phyloP scores from a whole-genome alignment of 306 rosid genomes.

The Lathyrus sativus region DNA sequence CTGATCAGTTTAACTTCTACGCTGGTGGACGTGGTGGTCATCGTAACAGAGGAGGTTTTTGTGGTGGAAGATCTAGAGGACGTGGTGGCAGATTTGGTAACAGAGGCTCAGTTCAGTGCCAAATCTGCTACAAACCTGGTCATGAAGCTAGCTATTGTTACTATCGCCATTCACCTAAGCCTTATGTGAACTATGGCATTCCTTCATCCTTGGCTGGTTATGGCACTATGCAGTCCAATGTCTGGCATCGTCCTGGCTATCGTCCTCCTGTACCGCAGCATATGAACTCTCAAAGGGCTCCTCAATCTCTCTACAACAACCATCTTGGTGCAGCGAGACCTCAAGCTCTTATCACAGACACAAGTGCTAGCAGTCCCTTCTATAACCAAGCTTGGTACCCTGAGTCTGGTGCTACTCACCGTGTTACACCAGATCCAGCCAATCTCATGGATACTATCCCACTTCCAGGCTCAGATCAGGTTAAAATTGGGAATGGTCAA shows the following conservation, averaged over 20 bases:
- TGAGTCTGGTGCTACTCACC: background rate
- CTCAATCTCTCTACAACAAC: background rate
- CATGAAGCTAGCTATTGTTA: background rate
- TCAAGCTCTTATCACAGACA: too few species aligned
- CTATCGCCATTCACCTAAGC: too few species aligned
- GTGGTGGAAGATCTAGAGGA: too few species aligned
- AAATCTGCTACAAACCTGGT: too few species aligned
- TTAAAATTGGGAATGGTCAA: too few species aligned
- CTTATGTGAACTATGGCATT: background rate
- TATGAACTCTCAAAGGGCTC: background rate
- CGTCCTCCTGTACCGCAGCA: background rate
- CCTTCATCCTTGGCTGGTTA: background rate
- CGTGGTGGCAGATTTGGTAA: too few species aligned
- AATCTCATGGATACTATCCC: too few species aligned
- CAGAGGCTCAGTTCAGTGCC: too few species aligned
- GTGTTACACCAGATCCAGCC: background rate
- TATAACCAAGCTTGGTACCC: background rate
- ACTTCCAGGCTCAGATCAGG: too few species aligned
- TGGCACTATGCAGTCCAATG: background rate
- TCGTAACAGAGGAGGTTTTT: too few species aligned
- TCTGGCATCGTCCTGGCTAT: background rate
- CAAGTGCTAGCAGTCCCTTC: background rate
- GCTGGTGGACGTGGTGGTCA: too few species aligned
- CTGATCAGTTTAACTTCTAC: too few species aligned
- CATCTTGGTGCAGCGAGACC: background rate